phyloP scores from a whole-genome alignment of 441 rosid genomes.

The Aleurites moluccanus region DNA sequence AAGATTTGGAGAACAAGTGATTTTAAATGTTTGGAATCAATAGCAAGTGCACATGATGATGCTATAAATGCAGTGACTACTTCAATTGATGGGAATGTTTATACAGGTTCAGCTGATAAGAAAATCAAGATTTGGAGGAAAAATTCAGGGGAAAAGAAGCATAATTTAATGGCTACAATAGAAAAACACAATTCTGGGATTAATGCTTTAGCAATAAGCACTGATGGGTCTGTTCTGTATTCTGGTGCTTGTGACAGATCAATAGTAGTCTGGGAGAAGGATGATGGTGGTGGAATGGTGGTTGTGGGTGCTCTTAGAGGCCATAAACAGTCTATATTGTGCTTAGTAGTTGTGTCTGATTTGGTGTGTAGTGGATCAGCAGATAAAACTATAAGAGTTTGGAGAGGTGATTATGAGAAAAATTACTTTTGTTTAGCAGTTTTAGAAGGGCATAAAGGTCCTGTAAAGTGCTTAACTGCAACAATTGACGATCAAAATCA shows the following conservation, averaged over 20 bases:
- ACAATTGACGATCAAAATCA: conserved; percentile 35
- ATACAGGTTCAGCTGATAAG: conserved; percentile 85
- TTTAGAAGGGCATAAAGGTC: conserved; percentile 79
- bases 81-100: conserved; percentile 60
- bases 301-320: conserved; percentile 63
- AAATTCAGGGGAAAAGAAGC: conserved; percentile 46
- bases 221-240: conserved; percentile 48
- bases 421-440: conserved; percentile 59
- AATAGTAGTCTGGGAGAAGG: conserved; percentile 69
- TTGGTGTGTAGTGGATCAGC: conserved; percentile 85
- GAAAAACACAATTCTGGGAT: conserved; percentile 78
- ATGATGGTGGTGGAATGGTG: conserved; percentile 39
- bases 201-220: conserved; percentile 69
- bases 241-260: conserved; percentile 76
- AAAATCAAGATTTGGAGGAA: conserved; percentile 81
- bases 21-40: conserved; percentile 80
- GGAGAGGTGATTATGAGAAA: conserved; percentile 45
- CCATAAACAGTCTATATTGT: conserved; percentile 69
- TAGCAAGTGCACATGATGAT: conserved; percentile 76
- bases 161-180: conserved; percentile 47
- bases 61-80: conserved; percentile 76
- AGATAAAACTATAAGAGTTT: conserved; percentile 69
- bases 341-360: conserved; percentile 56
- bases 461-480: conserved; percentile 85
- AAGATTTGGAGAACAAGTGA: conserved; percentile 82